Evolutionary conservation across 1,284 basidiomycete species (phyloP).

Genomic region (Ustilago hordei): DNA sequence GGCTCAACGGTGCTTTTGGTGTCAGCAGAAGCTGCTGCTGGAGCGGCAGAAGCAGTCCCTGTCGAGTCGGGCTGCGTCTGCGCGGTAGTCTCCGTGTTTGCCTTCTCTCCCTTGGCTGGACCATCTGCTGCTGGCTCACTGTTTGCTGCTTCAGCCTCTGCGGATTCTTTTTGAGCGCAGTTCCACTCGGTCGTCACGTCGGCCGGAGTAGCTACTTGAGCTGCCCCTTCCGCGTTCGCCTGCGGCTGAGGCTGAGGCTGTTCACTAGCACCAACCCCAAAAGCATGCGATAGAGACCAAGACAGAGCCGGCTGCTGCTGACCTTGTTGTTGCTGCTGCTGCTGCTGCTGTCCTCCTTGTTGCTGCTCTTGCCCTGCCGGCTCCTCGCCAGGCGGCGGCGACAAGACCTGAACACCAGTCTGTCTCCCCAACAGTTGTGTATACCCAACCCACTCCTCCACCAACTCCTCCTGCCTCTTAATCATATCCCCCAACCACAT

Average conservation of each 20-base stretch:
- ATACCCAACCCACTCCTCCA: constrained; percentile 61
- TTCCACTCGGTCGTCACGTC: not conserved
- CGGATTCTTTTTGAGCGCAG: not conserved
- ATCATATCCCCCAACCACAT: constrained; percentile 86
- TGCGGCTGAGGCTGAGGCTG: not conserved
- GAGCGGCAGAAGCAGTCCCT: not conserved
- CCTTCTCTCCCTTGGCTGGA: not conserved
- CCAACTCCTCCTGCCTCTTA: constrained; percentile 81
- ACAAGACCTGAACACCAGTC: constrained; percentile 42
- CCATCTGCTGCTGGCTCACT: not conserved
- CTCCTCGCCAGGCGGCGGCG: constrained; percentile 3
- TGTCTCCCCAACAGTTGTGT: constrained; percentile 55
- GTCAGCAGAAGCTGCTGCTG: not conserved
- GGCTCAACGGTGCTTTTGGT: not conserved
- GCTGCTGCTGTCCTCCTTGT: not conserved
- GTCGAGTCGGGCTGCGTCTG: not conserved
- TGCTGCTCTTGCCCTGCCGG: not conserved
- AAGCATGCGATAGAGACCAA: constrained; percentile 11
- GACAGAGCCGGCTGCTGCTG: not conserved
- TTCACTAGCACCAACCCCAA: not conserved
- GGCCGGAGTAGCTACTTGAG: not conserved
- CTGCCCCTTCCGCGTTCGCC: not conserved
- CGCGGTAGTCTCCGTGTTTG: not conserved
- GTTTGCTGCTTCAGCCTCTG: not conserved
- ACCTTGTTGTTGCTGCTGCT: not conserved